Evolutionary conservation across 305 asterid genomes (phyloP), one percentile per base, ranked within the genome.

Genomic region (Lippia alba): DNA sequence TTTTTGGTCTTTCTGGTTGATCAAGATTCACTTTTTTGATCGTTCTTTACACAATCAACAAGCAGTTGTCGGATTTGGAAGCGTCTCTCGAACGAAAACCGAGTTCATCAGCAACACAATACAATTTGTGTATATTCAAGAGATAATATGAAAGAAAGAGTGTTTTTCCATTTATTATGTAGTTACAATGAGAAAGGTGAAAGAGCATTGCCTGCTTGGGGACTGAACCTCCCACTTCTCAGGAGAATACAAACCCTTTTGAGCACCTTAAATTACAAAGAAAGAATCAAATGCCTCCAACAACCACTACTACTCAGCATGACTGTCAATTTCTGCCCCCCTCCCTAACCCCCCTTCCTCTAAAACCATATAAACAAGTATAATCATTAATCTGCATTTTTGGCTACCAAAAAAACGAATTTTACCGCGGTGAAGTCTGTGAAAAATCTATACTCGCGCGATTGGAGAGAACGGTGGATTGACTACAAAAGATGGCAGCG

Each of bases 381-480:
- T 91, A 49, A 5, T 67, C 19, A 33, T 33, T 55, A 20, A 14
- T 69, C 24, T 33, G 7, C 33, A 15, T 68, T 32, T 36, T 57
- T 64, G 24, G 48, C 50, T 48, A 40, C 3, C 44, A 50, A 51
- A 3, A 5, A 17, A 48, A 64, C 12, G 14, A 14, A 56, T 12
- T 49, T 34, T 11, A 18, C 67, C 67, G 30, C 15, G 48, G 57
- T 45, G 61, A 14, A 33, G 11, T 20, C 30, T 19, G 51, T 15
- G 56, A 39, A 44, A 20, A 0, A 14, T 51, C 77, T 89, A 94
- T 17, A 85, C 96, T 57, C 97, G 86, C 75, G 87, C 76, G 60
- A 94, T 88, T 0, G 99, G 97, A 74, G 99, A 94, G 79, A 94
- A 91, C 0, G 97, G 97, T 10, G 97, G 97, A 73, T 88, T 83